Percentiles rank a stretch among this genome's conserved stretches.
Conservation (phyloP, 2,329 filamentous ascomycete genomes). For the Remersonia thermophila region DNA sequence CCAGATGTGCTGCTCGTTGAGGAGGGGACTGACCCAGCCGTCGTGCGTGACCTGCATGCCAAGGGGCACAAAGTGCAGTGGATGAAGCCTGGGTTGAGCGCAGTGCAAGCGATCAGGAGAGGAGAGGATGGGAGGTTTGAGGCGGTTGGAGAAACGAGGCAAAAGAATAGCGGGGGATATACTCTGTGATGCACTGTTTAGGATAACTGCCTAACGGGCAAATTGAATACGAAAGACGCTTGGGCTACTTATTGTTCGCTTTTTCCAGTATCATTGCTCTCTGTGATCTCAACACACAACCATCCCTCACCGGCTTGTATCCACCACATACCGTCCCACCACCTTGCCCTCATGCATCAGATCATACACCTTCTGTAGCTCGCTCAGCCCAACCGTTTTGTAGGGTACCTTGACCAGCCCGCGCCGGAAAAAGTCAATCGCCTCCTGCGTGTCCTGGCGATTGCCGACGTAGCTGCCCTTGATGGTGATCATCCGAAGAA, state of each 20-base stretch:
- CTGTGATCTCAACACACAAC: too few relatives aligned
- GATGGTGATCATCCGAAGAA: conserved; percentile 82
- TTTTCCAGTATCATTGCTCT: too few relatives aligned
- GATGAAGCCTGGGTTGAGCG: conserved; percentile 52
- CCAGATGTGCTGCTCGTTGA: conserved; percentile 61
- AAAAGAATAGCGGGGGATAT: conserved; percentile 59
- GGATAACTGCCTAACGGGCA: not conserved
- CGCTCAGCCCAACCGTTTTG: conserved; percentile 70
- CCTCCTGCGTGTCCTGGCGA: conserved; percentile 75
- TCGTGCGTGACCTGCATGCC: conserved; percentile 51
- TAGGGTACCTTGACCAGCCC: conserved; percentile 79
- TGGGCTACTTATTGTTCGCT: too few relatives aligned
- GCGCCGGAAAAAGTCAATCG: conserved; percentile 75
- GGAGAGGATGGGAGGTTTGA: conserved; percentile 58
- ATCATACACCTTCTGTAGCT: conserved; percentile 71
- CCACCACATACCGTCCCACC: conserved; percentile 68
- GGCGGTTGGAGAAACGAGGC: conserved; percentile 72
- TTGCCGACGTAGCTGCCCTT: conserved; percentile 92
- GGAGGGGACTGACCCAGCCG: conserved; percentile 56
- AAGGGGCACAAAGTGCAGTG: conserved; percentile 66
- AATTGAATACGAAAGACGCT: too few relatives aligned
- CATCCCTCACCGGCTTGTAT: conserved; percentile 38
- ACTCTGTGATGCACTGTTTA: conserved; percentile 28
- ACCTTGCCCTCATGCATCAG: conserved; percentile 60
- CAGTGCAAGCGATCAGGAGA: conserved; percentile 59